These are phyloP conservation scores for Leccinum ambiguum DNA, from an alignment of 1,284 basidiomycete genomes.

Conservation along the genomic window DNA sequence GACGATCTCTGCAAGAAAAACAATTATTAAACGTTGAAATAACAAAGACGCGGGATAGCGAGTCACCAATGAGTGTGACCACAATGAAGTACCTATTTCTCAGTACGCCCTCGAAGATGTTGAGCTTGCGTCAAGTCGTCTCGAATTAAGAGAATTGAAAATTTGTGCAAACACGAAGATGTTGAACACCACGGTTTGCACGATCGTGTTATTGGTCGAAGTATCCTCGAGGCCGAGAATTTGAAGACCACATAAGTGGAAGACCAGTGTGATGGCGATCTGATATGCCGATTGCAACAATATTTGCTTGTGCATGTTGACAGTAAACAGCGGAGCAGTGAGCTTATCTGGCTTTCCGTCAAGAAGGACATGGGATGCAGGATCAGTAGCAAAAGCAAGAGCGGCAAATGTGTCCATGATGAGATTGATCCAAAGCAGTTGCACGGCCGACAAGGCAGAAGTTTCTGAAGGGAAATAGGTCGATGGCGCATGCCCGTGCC, in stretches of 20 bases:
- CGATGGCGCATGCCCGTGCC: too few relatives aligned
- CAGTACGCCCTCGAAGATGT: conserved; percentile 85
- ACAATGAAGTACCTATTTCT: conserved; percentile 85
- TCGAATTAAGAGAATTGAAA: conserved; percentile 92
- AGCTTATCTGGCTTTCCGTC: too few relatives aligned
- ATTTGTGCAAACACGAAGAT: conserved; percentile 96
- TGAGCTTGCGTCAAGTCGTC: conserved; percentile 86
- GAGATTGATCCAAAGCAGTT: too few relatives aligned
- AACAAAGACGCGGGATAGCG: not conserved
- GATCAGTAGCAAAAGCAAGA: not conserved
- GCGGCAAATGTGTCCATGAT: too few relatives aligned
- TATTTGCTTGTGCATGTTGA: not conserved
- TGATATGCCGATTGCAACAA: conserved; percentile 85
- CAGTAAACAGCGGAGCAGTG: too few relatives aligned
- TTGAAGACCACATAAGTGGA: conserved; percentile 81
- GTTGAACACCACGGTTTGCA: conserved; percentile 94
- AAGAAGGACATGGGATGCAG: too few relatives aligned
- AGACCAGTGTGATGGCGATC: conserved; percentile 79
- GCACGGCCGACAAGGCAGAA: too few relatives aligned
- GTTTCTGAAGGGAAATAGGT: too few relatives aligned
- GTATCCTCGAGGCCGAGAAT: conserved; percentile 67
- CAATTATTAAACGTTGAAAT: conserved; percentile 1
- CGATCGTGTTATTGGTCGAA: conserved; percentile 47
- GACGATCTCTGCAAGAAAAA: conserved; percentile 64
- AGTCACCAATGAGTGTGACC: conserved; percentile 83